Percentiles rank a stretch among this genome's conserved stretches.
phyloP scores from a whole-genome alignment of 2,329 filamentous ascomycete genomes.

The Drechslerella coelobrocha region DNA sequence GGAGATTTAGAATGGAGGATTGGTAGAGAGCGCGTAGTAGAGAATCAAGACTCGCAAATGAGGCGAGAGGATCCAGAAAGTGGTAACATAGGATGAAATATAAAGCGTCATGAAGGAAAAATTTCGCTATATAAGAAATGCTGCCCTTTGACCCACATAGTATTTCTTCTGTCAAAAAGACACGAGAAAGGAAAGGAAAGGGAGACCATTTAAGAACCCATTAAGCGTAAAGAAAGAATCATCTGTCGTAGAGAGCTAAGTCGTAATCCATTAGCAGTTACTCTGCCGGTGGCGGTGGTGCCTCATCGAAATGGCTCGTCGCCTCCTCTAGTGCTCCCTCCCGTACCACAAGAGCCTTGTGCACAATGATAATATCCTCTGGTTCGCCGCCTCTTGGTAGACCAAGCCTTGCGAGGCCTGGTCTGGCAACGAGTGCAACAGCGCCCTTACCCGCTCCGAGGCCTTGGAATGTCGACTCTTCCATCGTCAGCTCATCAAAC shows the following conservation, averaged over 20 bases:
- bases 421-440: slow-evolving; percentile 29
- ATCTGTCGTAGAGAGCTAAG: neutral
- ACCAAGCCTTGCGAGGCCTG: slow-evolving; percentile 35
- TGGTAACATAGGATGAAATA: too few species aligned
- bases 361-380: slow-evolving; percentile 44
- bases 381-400: slow-evolving; percentile 37
- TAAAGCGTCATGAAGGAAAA: too few species aligned
- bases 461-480: slow-evolving; percentile 39
- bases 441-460: slow-evolving; percentile 40
- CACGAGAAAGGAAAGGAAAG: too few species aligned
- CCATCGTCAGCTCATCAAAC: slow-evolving; percentile 45
- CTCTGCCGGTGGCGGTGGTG: slow-evolving; percentile 4
- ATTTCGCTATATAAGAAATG: too few species aligned
- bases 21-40: neutral
- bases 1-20: neutral
- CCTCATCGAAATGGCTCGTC: slow-evolving; percentile 24
- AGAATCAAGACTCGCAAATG: too few species aligned
- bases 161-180: too few species aligned
- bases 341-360: slow-evolving; percentile 42
- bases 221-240: neutral
- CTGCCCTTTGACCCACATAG: too few species aligned
- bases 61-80: too few species aligned
- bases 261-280: neutral
- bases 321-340: slow-evolving; percentile 41
- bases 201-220: too few species aligned